These are phyloP conservation scores for Pleurotus ostreatus DNA, from an alignment of 768 basidiomycete genomes.

Conservation along the genomic window DNA sequence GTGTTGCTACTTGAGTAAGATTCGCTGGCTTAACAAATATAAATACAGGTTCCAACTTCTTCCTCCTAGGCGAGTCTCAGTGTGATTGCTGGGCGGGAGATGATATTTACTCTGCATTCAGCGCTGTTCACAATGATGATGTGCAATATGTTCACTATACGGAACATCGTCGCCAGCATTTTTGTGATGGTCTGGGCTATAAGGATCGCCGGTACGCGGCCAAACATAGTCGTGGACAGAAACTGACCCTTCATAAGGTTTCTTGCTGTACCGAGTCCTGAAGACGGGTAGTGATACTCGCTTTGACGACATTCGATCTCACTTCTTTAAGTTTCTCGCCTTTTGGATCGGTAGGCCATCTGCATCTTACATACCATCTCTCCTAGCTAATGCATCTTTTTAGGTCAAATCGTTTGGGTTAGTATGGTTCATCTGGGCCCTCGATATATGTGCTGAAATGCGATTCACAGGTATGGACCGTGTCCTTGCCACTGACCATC, in stretches of 20 bases:
- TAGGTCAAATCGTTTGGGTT: slow-evolving; percentile 61
- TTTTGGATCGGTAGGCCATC: slow-evolving; percentile 51
- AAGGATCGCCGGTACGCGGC: slow-evolving; percentile 44
- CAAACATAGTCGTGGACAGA: background rate
- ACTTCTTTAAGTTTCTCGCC: slow-evolving; percentile 62
- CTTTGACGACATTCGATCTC: slow-evolving; percentile 62
- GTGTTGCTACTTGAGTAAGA: slow-evolving; percentile 11
- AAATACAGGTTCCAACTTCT: slow-evolving; percentile 57
- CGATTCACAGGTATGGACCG: slow-evolving; percentile 45
- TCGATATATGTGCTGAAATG: background rate
- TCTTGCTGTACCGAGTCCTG: slow-evolving; percentile 66
- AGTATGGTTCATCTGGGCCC: slow-evolving; percentile 8
- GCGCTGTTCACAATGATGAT: slow-evolving; percentile 59
- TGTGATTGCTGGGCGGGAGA: background rate
- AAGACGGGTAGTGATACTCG: slow-evolving; percentile 63
- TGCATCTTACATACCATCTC: background rate
- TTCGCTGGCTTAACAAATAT: background rate
- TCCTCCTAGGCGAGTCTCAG: slow-evolving; percentile 44
- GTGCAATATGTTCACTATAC: slow-evolving; percentile 56
- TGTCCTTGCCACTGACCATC: slow-evolving; percentile 60
- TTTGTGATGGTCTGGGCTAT: slow-evolving; percentile 68
- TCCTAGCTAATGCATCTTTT: slow-evolving; percentile 8
- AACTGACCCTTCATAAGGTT: slow-evolving; percentile 30
- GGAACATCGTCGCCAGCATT: slow-evolving; percentile 53
- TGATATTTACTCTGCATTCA: slow-evolving; percentile 16